These are phyloP conservation scores for Ogataea allantospora DNA, from an alignment of 805 yeast genomes.

Conservation along the genomic window DNA sequence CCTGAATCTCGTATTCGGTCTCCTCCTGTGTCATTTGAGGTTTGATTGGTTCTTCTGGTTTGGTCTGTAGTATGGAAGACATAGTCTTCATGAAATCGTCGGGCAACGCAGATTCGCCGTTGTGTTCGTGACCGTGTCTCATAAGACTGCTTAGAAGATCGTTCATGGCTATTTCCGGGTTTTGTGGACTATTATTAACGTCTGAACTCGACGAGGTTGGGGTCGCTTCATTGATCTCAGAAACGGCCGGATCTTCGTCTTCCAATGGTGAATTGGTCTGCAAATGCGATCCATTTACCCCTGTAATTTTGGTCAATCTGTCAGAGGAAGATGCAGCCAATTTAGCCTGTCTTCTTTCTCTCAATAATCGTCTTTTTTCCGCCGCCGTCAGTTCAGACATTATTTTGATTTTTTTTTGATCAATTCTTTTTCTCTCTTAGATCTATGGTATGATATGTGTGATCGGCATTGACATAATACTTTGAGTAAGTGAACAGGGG, in stretches of 20 bases:
- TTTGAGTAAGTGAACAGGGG: constrained; percentile 20
- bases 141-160: constrained; percentile 20
- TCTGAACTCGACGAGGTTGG: constrained; percentile 13
- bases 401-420: not conserved
- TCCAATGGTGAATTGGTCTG: constrained; percentile 35
- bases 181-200: not conserved
- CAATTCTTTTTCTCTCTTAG: constrained; percentile 6
- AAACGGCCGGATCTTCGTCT: constrained; percentile 26
- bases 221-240: constrained; percentile 16
- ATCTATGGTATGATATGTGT: constrained; percentile 18
- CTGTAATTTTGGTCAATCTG: constrained; percentile 51
- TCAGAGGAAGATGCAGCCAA: constrained; percentile 53
- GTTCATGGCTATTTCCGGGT: constrained; percentile 18
- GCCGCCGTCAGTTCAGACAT: constrained; percentile 51
- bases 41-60: constrained; percentile 1
- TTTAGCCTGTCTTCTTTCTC: constrained; percentile 67
- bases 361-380: constrained; percentile 54
- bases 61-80: constrained; percentile 23
- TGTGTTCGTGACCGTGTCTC: constrained; percentile 16
- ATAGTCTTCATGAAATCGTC: constrained; percentile 32
- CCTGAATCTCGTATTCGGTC: constrained; percentile 12
- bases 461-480: constrained; percentile 18
- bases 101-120: constrained; percentile 17
- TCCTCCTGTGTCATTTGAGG: constrained; percentile 11
- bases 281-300: constrained; percentile 37